Percentiles rank a stretch among this genome's conserved stretches.
Evolutionary conservation across 2,329 filamentous ascomycete species (phyloP).

Genomic region (Venturia pyrina): DNA sequence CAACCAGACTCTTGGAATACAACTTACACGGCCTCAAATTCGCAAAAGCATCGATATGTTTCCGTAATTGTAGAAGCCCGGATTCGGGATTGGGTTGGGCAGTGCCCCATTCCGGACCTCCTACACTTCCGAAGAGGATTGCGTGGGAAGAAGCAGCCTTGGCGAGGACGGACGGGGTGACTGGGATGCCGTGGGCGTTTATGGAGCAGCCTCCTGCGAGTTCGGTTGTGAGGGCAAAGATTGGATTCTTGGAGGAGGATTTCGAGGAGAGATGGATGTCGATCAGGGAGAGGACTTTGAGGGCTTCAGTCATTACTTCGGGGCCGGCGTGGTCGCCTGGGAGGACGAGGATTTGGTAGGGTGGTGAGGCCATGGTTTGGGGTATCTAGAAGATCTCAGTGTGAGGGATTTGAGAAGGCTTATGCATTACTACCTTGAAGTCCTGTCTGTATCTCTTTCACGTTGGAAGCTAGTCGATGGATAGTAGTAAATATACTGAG

Average conservation of each 20-base stretch:
- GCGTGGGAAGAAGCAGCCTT: slow-evolving; percentile 33
- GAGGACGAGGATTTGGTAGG: slow-evolving; percentile 32
- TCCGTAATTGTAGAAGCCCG: slow-evolving; percentile 33
- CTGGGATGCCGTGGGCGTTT: slow-evolving; percentile 33
- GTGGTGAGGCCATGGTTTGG: neutral
- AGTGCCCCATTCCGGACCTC: slow-evolving; percentile 38
- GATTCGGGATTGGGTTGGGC: slow-evolving; percentile 34
- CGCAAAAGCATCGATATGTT: slow-evolving; percentile 37
- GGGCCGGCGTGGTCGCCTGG: slow-evolving; percentile 40
- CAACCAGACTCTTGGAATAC: slow-evolving; percentile 29
- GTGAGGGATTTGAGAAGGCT: neutral
- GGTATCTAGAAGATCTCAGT: neutral
- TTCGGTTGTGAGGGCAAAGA: slow-evolving; percentile 24
- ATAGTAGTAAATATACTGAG: neutral
- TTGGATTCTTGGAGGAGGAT: slow-evolving; percentile 15
- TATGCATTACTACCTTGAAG: neutral
- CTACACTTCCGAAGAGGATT: slow-evolving; percentile 39
- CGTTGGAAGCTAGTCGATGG: neutral
- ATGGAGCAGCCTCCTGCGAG: slow-evolving; percentile 31
- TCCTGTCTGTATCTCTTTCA: neutral
- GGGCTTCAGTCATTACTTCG: slow-evolving; percentile 41
- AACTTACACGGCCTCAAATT: slow-evolving; percentile 42
- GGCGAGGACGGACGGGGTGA: slow-evolving; percentile 35
- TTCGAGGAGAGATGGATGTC: slow-evolving; percentile 14
- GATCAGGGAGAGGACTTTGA: slow-evolving; percentile 37